phyloP scores from a whole-genome alignment of 1,139 yeast genomes.

The Diutina ranongensis region DNA sequence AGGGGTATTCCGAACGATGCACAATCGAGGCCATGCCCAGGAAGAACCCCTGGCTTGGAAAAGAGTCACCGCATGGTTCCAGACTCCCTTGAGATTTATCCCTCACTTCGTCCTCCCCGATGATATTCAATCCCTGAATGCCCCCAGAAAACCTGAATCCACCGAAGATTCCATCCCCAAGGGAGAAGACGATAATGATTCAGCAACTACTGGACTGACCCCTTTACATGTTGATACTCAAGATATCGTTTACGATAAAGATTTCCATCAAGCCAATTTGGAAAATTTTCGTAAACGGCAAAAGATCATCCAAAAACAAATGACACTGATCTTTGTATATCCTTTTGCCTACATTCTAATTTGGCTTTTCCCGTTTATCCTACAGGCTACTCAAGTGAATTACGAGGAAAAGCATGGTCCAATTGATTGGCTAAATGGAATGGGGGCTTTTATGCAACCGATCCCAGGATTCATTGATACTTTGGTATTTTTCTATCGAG shows the following conservation, averaged over 20 bases:
- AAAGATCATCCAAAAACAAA: constrained; percentile 60
- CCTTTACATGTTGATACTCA: constrained; percentile 10
- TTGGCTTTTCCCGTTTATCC: constrained; percentile 76
- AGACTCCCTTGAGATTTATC: constrained; percentile 9
- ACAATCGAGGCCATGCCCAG: constrained; percentile 10
- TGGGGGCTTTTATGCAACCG: constrained; percentile 72
- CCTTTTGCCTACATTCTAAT: constrained; percentile 71
- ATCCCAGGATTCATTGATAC: constrained; percentile 72
- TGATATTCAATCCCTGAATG: neutral
- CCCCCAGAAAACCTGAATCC: neutral
- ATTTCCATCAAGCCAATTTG: constrained; percentile 49
- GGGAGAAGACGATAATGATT: neutral
- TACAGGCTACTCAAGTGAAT: constrained; percentile 47
- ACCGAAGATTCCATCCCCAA: constrained; percentile 3
- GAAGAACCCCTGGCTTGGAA: neutral
- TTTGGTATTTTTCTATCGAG: constrained; percentile 63
- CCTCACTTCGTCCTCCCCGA: constrained; percentile 25
- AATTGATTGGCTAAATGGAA: constrained; percentile 51
- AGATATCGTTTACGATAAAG: constrained; percentile 16
- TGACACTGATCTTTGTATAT: constrained; percentile 70
- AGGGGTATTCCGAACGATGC: constrained; percentile 29
- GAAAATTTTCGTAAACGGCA: constrained; percentile 49
- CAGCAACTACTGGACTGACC: neutral
- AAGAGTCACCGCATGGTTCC: neutral
- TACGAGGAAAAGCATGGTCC: constrained; percentile 39